Evolutionary conservation across 2,329 filamentous ascomycete genomes (phyloP).

Genomic region (Pseudogymnoascus pannorum): DNA sequence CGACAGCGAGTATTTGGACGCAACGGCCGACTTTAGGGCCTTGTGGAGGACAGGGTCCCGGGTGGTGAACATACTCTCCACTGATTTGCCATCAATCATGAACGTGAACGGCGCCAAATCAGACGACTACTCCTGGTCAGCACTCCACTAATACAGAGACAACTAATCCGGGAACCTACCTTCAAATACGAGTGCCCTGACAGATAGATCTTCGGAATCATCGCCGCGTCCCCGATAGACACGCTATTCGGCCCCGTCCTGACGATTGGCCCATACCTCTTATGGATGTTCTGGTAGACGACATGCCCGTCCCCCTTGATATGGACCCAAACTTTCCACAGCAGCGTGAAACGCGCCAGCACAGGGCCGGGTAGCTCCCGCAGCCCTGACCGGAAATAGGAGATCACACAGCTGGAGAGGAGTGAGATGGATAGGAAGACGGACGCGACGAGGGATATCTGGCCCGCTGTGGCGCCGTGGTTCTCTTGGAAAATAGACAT

Average conservation of each 20-base stretch:
- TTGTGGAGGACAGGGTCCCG: slow-evolving; percentile 32
- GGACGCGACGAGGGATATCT: not conserved
- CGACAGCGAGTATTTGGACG: slow-evolving; percentile 39
- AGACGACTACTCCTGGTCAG: not conserved
- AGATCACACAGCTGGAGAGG: not conserved
- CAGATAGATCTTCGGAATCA: slow-evolving; percentile 11
- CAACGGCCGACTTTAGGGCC: slow-evolving; percentile 31
- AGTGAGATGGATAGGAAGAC: not conserved
- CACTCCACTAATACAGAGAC: not conserved
- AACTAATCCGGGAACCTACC: not conserved
- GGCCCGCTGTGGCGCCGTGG: not conserved
- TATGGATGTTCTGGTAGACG: slow-evolving; percentile 12
- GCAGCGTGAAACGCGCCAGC: slow-evolving; percentile 16
- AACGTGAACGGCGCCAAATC: not conserved
- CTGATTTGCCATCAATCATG: not conserved
- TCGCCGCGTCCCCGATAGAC: slow-evolving; percentile 14
- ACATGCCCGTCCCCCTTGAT: slow-evolving; percentile 10
- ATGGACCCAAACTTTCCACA: slow-evolving; percentile 15
- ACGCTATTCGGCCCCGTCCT: slow-evolving; percentile 21
- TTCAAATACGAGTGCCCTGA: not conserved
- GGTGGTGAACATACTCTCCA: slow-evolving; percentile 23
- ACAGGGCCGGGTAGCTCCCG: slow-evolving; percentile 19
- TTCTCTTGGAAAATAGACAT: not conserved
- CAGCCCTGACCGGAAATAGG: not conserved
- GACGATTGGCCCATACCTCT: slow-evolving; percentile 17